Conservation (phyloP, 2,329 filamentous ascomycete genomes). For the Aureobasidium subglaciale region DNA sequence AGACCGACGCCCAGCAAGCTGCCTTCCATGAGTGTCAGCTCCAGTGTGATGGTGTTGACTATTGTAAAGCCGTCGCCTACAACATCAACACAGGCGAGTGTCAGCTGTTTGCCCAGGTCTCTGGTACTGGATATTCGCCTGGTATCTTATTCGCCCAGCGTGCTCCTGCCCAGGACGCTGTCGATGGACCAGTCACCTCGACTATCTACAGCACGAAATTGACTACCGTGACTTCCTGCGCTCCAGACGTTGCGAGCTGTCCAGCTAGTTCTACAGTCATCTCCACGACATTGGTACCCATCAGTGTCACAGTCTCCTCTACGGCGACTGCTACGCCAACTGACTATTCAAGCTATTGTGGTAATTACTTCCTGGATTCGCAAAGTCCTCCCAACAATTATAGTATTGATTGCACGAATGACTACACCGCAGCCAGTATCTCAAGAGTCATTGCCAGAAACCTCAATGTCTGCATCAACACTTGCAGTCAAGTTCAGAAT, state of each 20-base stretch:
- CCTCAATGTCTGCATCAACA: not conserved
- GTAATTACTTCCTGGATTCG: not conserved
- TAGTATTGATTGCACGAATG: not conserved
- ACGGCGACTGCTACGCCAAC: not conserved
- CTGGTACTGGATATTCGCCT: constrained; percentile 1
- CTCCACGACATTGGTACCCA: not conserved
- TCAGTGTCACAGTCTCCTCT: constrained; percentile 1
- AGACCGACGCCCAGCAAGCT: constrained; percentile 1
- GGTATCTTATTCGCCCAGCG: constrained; percentile 2
- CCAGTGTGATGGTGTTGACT: not conserved
- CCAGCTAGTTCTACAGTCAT: constrained; percentile 13
- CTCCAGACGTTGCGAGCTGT: constrained; percentile 13
- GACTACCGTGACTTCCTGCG: constrained; percentile 5
- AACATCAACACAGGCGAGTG: not conserved
- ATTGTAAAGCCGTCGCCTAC: constrained; percentile 10
- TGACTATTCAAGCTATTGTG: not conserved
- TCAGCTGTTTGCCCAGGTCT: constrained; percentile 3
- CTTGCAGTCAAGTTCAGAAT: not conserved
- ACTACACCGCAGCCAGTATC: not conserved
- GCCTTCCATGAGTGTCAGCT: constrained; percentile 9
- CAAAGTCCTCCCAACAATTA: not conserved
- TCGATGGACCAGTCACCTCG: constrained; percentile 2
- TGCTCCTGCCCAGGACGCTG: constrained; percentile 9
- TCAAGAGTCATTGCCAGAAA: not conserved
- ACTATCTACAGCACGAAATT: constrained; percentile 12